Percentiles rank a stretch among this genome's conserved stretches.
Evolutionary conservation across 805 yeast species (phyloP).

Genomic region (Diddensiella santjacobensis): DNA sequence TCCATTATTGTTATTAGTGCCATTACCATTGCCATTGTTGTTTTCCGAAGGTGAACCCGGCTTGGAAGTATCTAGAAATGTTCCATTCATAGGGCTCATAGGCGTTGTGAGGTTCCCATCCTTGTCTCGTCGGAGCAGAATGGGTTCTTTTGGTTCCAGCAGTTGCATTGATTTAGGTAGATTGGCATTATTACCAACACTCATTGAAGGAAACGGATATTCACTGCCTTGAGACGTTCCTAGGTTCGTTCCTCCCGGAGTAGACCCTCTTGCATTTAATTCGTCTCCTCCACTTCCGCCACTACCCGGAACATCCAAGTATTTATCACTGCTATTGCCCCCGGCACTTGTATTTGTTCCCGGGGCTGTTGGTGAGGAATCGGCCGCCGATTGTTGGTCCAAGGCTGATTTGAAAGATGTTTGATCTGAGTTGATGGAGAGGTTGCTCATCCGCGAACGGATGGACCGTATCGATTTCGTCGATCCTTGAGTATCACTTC

Average conservation of each 20-base stretch:
- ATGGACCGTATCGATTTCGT: slow-evolving; percentile 34
- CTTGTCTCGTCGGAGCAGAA: slow-evolving; percentile 53
- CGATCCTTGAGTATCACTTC: slow-evolving; percentile 41
- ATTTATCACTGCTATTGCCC: neutral
- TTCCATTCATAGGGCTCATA: slow-evolving; percentile 2
- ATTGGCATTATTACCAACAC: slow-evolving; percentile 16
- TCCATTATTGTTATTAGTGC: neutral
- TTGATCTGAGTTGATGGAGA: slow-evolving; percentile 22
- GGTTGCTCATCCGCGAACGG: slow-evolving; percentile 28
- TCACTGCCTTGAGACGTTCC: slow-evolving; percentile 4
- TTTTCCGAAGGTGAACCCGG: neutral
- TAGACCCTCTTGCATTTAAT: slow-evolving; percentile 49
- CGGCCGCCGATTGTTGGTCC: slow-evolving; percentile 9
- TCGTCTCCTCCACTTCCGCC: neutral
- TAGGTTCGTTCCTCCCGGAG: slow-evolving; percentile 37
- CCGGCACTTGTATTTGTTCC: neutral
- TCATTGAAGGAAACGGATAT: slow-evolving; percentile 26
- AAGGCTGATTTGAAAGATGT: slow-evolving; percentile 26
- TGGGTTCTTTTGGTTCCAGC: slow-evolving; percentile 70
- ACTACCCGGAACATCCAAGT: neutral
- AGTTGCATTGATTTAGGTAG: slow-evolving; percentile 69
- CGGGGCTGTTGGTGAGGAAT: neutral
- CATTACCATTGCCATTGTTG: neutral
- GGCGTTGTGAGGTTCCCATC: slow-evolving; percentile 34
- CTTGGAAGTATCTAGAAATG: neutral